Evolutionary conservation across 1,284 basidiomycete genomes (phyloP), one percentile per base, ranked within the genome.

Genomic region (Apiotrichum porosum): DNA sequence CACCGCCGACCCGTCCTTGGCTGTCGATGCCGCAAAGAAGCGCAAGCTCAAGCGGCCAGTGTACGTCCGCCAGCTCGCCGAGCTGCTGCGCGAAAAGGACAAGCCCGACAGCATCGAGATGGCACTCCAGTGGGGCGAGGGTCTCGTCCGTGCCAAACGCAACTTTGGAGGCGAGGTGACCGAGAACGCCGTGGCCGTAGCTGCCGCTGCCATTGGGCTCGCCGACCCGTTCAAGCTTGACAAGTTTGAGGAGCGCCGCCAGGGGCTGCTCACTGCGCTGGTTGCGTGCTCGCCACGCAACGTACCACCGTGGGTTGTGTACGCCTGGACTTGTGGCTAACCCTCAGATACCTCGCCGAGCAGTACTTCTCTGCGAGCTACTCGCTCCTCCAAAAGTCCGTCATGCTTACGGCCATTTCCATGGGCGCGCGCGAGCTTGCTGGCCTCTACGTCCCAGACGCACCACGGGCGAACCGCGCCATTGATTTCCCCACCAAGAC

Each of bases 331-430:
- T n/a, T n/a, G 0, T 23, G 8, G 3, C n/a, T 14, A 28, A 36
- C n/a, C 12, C 43, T 1, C 63, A 93, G 90, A 4, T 79, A 81
- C 39, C 76, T 94, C n/a, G 83, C 86, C 37, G 89, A 97, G 65
- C 88, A 95, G 63, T 89, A 91, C 70, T 97, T 97, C 74, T 83
- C 84, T 52, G 85, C 86, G 42, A 88, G 93, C 58, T 97, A 94
- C 69, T 91, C 91, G 0, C 81, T 81, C 5, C 80, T 83, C 19
- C 91, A 97, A 63, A 83, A 92, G 12, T 84, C 82, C 52, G 80
- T 81, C 6, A 90, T 94, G 64, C 78, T 97, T 26, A 89, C 86
- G 44, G 85, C 89, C 0, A 75, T 98, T 1, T 89, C 87, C 0
- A 72, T 90, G 40, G 88, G 88, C 4, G 88, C 89, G 4, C 77